Conservation (phyloP, 1,284 basidiomycete species). For the Anthracocystis walkeri region DNA sequence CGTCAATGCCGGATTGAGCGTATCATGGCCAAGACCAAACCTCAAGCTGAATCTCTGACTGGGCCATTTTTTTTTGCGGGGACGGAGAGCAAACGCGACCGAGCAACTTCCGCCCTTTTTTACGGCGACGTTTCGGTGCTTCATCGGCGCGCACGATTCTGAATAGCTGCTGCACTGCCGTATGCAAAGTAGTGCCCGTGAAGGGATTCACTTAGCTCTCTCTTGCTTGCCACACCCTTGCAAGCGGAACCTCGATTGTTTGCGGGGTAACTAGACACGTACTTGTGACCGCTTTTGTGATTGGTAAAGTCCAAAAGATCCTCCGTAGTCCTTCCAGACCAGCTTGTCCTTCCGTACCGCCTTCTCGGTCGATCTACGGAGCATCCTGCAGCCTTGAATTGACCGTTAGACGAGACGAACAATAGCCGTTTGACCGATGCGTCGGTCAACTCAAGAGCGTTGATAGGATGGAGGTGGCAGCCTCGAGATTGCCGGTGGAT, state of each 20-base stretch:
- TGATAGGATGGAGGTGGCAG: no score
- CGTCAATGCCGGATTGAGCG: neutral
- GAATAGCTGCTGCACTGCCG: neutral
- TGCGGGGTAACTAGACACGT: constrained; percentile 2
- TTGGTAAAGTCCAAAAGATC: neutral
- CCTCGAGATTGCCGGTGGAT: neutral
- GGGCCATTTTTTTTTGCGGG: neutral
- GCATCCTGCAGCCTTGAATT: neutral
- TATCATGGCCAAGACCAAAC: neutral
- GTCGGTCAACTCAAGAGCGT: neutral
- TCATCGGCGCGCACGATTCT: constrained; percentile 3
- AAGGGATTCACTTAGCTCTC: no score
- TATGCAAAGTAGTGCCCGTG: neutral
- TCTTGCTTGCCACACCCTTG: no score
- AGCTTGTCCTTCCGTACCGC: no score
- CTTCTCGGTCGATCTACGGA: neutral
- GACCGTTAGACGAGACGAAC: neutral
- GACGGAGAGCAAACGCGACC: constrained; percentile 9
- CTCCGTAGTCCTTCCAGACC: constrained; percentile 15
- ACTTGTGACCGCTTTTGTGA: no score
- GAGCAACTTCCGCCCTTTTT: constrained; percentile 5
- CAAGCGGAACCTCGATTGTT: neutral
- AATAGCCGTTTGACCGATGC: neutral
- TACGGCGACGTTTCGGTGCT: constrained; percentile 11
- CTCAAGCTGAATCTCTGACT: neutral